phyloP scores from a whole-genome alignment of 129 eudicot genomes.

The Glebionis coronaria region DNA sequence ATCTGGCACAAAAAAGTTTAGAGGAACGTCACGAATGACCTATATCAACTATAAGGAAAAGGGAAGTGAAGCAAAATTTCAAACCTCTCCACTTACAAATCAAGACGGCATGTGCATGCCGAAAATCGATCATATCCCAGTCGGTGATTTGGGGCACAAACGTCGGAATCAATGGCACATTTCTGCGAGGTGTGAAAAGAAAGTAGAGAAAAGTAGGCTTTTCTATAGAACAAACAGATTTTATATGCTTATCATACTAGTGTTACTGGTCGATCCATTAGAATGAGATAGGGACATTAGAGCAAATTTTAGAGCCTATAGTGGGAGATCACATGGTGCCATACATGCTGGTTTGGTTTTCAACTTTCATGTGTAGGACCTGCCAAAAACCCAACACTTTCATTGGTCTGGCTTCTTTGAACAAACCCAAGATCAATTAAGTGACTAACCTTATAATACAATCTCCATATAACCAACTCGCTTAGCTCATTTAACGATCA shows the following conservation, averaged over 20 bases:
- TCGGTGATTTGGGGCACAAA: constrained; percentile 17
- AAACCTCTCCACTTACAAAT: too few species aligned
- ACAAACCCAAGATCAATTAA: constrained; percentile 1
- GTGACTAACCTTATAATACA: too few species aligned
- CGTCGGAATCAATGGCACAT: constrained; percentile 13
- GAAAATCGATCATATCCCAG: background rate
- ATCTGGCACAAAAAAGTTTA: too few species aligned
- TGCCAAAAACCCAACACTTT: background rate
- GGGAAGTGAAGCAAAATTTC: too few species aligned
- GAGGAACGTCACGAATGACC: too few species aligned
- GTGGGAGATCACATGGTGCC: constrained; percentile 36
- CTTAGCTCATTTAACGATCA: too few species aligned
- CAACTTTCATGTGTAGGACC: constrained; percentile 15
- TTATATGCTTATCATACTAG: background rate
- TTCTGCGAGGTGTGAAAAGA: constrained; percentile 9
- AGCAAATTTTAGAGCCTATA: background rate
- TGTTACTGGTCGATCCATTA: background rate
- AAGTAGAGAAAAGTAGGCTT: background rate
- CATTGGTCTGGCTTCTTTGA: constrained; percentile 8
- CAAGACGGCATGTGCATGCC: constrained; percentile 24
- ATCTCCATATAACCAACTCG: too few species aligned
- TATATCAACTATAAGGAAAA: too few species aligned
- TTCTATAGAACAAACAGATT: constrained; percentile 1
- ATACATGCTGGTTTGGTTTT: background rate
- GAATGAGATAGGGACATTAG: constrained; percentile 12